These are phyloP conservation scores for Salix brachista DNA, from an alignment of 345 rosid species.

Conservation along the genomic window DNA sequence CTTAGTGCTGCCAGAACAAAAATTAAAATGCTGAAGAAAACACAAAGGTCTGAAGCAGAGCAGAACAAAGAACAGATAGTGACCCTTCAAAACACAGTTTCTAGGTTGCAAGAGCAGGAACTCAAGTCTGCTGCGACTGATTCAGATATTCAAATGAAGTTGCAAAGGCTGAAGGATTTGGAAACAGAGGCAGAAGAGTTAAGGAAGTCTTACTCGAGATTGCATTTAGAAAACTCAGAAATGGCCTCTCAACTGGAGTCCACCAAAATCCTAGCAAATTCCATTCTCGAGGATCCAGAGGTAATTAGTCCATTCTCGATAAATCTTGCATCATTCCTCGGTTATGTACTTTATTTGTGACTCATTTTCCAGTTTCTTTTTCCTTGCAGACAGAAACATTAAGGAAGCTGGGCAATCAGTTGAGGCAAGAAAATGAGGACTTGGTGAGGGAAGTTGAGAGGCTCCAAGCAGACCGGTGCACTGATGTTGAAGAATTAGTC, in stretches of 20 bases:
- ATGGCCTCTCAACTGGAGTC: constrained; percentile 53
- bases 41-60: constrained; percentile 61
- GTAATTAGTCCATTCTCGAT: constrained; percentile 26
- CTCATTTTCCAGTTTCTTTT: constrained; percentile 1
- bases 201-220: constrained; percentile 44
- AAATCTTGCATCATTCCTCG: neutral
- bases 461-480: constrained; percentile 63
- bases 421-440: constrained; percentile 54
- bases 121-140: constrained; percentile 28
- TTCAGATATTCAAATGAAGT: constrained; percentile 27
- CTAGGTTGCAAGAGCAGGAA: constrained; percentile 60
- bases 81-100: constrained; percentile 57
- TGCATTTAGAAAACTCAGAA: constrained; percentile 61
- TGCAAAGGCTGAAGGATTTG: constrained; percentile 55
- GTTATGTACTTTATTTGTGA: neutral
- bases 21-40: constrained; percentile 60
- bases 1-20: constrained; percentile 57
- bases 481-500: constrained; percentile 69
- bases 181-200: constrained; percentile 66
- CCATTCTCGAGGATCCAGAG: constrained; percentile 58
- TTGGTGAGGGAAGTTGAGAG: constrained; percentile 54
- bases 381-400: constrained; percentile 49
- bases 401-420: constrained; percentile 35
- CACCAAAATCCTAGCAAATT: constrained; percentile 51
- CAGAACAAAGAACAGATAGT: constrained; percentile 65